Evolutionary conservation across 192 early-diverging fungal genomes (phyloP).

Genomic region (Rhizophagus clarus): DNA sequence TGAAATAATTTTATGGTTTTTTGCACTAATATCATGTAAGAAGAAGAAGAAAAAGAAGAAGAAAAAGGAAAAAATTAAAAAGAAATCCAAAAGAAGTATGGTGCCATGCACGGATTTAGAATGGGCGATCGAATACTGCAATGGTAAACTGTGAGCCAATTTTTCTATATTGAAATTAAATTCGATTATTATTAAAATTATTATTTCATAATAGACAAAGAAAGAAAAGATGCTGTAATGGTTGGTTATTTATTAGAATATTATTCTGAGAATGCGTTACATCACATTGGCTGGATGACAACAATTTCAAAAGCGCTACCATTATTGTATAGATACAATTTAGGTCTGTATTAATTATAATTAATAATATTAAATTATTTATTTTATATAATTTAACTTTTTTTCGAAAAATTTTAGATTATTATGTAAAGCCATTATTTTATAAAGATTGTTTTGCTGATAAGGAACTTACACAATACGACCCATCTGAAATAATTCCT

Average conservation of each 20-base stretch:
- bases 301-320: neutral
- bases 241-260: conserved; percentile 6
- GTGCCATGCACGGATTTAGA: neutral
- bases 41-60: neutral
- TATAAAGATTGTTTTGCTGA: conserved; percentile 7
- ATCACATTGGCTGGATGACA: neutral
- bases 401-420: neutral
- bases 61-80: neutral
- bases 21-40: neutral
- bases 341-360: neutral
- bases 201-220: neutral
- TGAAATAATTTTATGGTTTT: neutral
- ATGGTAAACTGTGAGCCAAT: neutral
- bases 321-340: neutral
- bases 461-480: neutral
- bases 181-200: neutral
- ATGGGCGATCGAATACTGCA: neutral
- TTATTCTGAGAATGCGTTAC: neutral
- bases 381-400: neutral
- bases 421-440: neutral
- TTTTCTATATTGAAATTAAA: neutral
- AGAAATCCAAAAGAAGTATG: neutral
- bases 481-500: neutral
- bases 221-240: neutral
- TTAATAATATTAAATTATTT: neutral